Evolutionary conservation across 2,329 filamentous ascomycete genomes (phyloP).

Genomic region (Orbilia oligospora): DNA sequence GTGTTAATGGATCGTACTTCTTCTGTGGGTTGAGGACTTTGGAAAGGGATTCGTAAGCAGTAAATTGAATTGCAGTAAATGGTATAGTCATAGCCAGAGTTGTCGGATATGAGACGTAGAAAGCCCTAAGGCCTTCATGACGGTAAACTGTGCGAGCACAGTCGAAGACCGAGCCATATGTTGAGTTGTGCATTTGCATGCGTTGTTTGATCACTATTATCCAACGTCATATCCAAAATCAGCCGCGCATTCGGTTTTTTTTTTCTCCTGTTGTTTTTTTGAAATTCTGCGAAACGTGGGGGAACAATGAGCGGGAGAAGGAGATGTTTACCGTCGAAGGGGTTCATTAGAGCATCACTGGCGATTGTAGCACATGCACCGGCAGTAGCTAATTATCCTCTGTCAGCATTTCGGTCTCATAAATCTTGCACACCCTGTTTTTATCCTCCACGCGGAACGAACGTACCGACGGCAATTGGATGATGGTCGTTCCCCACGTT

Average conservation of each 20-base stretch:
- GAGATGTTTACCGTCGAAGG: constrained; percentile 85
- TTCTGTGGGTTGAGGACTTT: constrained; percentile 90
- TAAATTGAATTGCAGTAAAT: constrained; percentile 96
- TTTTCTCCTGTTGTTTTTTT: constrained; percentile 28
- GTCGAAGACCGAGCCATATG: constrained; percentile 86
- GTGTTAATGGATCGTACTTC: constrained; percentile 90
- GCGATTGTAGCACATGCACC: constrained; percentile 96
- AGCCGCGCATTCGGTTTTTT: not conserved
- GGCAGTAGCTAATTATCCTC: constrained; percentile 77
- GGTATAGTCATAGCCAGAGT: constrained; percentile 98
- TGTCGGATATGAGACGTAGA: constrained; percentile 98
- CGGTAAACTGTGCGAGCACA: constrained; percentile 91
- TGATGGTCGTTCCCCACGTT: constrained; percentile 88
- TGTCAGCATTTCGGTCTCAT: constrained; percentile 44
- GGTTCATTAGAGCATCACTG: constrained; percentile 98
- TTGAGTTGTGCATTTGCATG: constrained; percentile 98
- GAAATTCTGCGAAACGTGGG: constrained; percentile 28
- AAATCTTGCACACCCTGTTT: constrained; percentile 31
- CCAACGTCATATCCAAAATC: constrained; percentile 30
- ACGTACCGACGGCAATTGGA: constrained; percentile 88
- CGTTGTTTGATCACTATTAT: constrained; percentile 93
- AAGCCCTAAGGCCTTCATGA: constrained; percentile 88
- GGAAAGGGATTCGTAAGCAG: constrained; percentile 96
- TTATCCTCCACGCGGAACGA: not conserved
- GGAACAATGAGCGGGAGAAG: not conserved